Base-by-base conservation (phyloP, 2,329 filamentous ascomycete species). In the Colletotrichum destructivum region DNA sequence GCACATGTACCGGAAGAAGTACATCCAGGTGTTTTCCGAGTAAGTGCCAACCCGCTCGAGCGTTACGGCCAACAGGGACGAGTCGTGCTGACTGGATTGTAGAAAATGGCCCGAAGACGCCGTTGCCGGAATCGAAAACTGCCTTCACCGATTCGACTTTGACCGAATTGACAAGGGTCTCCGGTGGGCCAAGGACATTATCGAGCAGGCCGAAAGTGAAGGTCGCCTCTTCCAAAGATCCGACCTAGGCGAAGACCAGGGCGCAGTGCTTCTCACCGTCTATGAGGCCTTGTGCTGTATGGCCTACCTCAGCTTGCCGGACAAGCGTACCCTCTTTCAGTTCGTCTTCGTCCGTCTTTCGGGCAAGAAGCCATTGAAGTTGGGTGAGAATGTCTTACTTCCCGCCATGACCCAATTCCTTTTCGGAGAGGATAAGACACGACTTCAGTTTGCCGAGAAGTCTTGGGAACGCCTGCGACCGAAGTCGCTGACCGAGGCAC, bases 261-360 rank as follows among this genome's bases (percentile, higher is more conserved):
- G 88, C 2, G 84, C 89, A 38, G 90, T 94, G 8, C 88, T 97
- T 62, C 89, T 96, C 70, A 92, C 94, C 13, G 89, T 98, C 40
- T 98, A 97, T 77, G 96, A 98, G 80, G 92, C 93, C 0, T 84
- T 98, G 62, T 97, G 95, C 80, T 97, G 93, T 80, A 90, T 95
- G 75, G 88, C 92, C 0, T 94, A 97, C 78, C 86, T 98, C 72
- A 87, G 82, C 55, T 75, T 84, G n/a, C 84, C 87, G 1, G 85
- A 86, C 4, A 86, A 86, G 74, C 84, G 87, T 3, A 76, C 79
- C 0, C 79, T 91, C 74, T 98, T 98, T 79, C 93, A 98, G 79
- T 90, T 88, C 75, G 94, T 97, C 13, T 98, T 98, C 80, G 87
- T 90, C 75, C 88, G 94, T 26, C 90, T 97, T 2, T 94, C 96